Percentiles rank a stretch among this genome's conserved stretches.
phyloP scores from a whole-genome alignment of 164 flowering plant species.

The Stephania cephalantha region DNA sequence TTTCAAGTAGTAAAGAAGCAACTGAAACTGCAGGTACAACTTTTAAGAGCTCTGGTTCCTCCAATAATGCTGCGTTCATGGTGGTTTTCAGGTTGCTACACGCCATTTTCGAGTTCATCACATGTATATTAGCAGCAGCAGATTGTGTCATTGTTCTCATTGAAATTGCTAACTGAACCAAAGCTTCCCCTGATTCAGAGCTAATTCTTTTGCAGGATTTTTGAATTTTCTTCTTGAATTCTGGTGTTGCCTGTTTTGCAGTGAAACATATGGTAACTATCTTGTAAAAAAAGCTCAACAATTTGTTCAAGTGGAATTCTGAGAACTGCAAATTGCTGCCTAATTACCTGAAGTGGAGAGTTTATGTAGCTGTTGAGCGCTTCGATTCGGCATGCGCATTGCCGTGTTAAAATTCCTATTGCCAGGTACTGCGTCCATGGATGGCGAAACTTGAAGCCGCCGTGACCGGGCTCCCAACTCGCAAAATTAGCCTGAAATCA shows the following conservation, averaged over 20 bases:
- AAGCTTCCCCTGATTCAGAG: slow-evolving; percentile 37
- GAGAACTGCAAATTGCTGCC: not conserved
- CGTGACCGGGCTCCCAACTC: slow-evolving; percentile 78
- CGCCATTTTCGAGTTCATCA: slow-evolving; percentile 30
- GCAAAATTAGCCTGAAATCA: slow-evolving; percentile 70
- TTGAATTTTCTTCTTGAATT: slow-evolving; percentile 34
- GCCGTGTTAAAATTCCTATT: slow-evolving; percentile 44
- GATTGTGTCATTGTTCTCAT: slow-evolving; percentile 34
- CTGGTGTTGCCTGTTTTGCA: slow-evolving; percentile 23
- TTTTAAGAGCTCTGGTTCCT: slow-evolving; percentile 28
- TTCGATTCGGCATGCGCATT: slow-evolving; percentile 68
- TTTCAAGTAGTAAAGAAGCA: slow-evolving; percentile 46
- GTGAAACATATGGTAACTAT: not conserved
- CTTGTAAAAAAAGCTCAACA: not conserved
- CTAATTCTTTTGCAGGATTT: slow-evolving; percentile 40
- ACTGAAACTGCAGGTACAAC: slow-evolving; percentile 38
- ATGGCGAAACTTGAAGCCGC: slow-evolving; percentile 50
- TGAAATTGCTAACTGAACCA: slow-evolving; percentile 36
- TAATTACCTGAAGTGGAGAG: slow-evolving; percentile 40
- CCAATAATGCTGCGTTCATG: slow-evolving; percentile 26
- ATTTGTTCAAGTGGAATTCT: not conserved
- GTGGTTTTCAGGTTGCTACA: slow-evolving; percentile 30
- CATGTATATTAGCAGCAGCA: slow-evolving; percentile 18
- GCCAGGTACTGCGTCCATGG: slow-evolving; percentile 83
- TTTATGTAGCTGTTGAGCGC: slow-evolving; percentile 41